Conservation (phyloP, 257 asterid genomes). For the Primulina huaijiensis region DNA sequence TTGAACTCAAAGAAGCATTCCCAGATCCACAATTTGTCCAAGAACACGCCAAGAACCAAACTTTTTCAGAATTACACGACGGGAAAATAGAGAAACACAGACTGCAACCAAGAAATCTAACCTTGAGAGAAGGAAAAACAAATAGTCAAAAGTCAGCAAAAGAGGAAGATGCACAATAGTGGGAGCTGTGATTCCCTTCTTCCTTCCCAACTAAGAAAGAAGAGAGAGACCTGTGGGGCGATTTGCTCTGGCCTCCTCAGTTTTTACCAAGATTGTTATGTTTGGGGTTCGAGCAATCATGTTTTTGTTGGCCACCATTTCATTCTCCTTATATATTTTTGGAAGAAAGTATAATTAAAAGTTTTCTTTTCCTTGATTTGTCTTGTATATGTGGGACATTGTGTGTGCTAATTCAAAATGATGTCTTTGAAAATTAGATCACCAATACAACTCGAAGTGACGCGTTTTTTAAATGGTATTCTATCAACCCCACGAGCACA, state of each 20-base stretch:
- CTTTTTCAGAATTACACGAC: not conserved
- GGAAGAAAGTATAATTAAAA: not conserved
- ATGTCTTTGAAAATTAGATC: not conserved
- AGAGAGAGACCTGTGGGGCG: conserved; percentile 26
- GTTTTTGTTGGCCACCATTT: conserved; percentile 9
- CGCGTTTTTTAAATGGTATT: not conserved
- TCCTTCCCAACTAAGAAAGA: not conserved
- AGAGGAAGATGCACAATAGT: conserved; percentile 1
- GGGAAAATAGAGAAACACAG: not conserved
- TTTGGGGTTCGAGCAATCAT: not conserved
- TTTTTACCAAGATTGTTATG: conserved; percentile 19
- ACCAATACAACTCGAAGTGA: not conserved
- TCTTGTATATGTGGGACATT: not conserved
- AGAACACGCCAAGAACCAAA: conserved; percentile 13
- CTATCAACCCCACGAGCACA: not conserved
- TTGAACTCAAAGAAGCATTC: conserved; percentile 16
- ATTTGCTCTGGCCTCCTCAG: conserved; percentile 24
- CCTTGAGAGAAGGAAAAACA: conserved; percentile 26
- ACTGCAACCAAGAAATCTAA: conserved; percentile 11
- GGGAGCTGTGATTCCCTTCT: conserved; percentile 24
- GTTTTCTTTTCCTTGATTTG: not conserved
- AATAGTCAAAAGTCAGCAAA: conserved; percentile 14
- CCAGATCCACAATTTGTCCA: conserved; percentile 39
- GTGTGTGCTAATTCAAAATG: not conserved
- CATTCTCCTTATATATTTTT: too few relatives aligned